Percentiles rank a stretch among this genome's conserved stretches.
phyloP scores from a whole-genome alignment of 2,329 filamentous ascomycete species.

The Arthrinium puccinioides region DNA sequence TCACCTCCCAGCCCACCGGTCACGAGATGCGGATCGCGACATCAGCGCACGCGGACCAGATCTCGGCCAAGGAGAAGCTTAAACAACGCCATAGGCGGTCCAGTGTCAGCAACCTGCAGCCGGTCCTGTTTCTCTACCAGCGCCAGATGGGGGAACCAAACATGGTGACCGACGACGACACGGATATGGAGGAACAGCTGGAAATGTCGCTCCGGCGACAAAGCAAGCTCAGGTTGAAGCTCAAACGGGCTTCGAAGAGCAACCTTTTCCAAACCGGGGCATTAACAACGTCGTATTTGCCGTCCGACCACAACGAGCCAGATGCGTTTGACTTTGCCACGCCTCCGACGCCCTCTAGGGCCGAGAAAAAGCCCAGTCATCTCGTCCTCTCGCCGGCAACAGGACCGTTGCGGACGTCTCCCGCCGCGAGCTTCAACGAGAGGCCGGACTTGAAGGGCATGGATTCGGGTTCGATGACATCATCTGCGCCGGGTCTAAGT shows the following conservation, averaged over 20 bases:
- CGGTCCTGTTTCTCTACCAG: constrained; percentile 23
- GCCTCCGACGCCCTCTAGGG: constrained; percentile 14
- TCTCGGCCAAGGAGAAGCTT: constrained; percentile 19
- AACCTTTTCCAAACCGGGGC: constrained; percentile 25
- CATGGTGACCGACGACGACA: constrained; percentile 35
- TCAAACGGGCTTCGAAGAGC: constrained; percentile 34
- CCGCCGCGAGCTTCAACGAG: constrained; percentile 6
- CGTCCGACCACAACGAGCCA: constrained; percentile 14
- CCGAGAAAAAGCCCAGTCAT: not conserved
- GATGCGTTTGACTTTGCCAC: constrained; percentile 31
- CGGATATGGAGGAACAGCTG: constrained; percentile 34
- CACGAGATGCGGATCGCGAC: constrained; percentile 8
- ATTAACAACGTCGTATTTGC: constrained; percentile 17
- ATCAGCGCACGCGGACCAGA: constrained; percentile 8
- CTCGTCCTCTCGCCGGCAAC: constrained; percentile 1
- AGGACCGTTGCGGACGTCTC: constrained; percentile 5
- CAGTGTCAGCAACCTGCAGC: constrained; percentile 41
- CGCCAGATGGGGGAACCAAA: constrained; percentile 28
- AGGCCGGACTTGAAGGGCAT: constrained; percentile 2
- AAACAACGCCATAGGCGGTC: constrained; percentile 36
- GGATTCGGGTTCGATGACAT: constrained; percentile 15
- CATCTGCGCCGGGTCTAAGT: constrained; percentile 8
- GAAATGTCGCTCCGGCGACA: constrained; percentile 30
- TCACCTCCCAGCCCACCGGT: constrained; percentile 17
- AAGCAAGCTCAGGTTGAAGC: constrained; percentile 28